Evolutionary conservation across 495 filamentous ascomycete genomes (phyloP), one percentile per base, ranked within the genome.

Genomic region (Lasiosphaeria hispida): DNA sequence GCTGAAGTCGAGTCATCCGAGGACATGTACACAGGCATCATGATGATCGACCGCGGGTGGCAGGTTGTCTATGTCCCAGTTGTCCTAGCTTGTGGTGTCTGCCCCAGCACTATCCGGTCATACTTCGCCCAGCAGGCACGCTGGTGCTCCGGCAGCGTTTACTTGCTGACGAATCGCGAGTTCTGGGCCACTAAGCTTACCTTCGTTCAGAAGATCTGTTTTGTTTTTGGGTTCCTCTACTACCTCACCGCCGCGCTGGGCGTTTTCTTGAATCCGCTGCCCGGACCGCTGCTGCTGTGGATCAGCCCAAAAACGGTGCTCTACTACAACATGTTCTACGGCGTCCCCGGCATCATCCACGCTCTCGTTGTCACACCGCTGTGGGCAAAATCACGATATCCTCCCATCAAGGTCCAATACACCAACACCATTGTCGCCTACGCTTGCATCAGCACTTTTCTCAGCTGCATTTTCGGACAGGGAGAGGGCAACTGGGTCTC

Each of bases 81-180:
- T 9, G 62, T 61, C 18, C 51, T 70, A 47, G 67, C 67, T 0
- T 67, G 64, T 17, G 67, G 67, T 23, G 66, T 69, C 51, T 69
- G 67, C 61, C 67, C 67, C 39, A 68, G 65, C 59, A 70, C 67
- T 1, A 62, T 65, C 1, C 65, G 67, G 10, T 68, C 67, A 0
- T 70, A 66, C 53, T 70, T 70, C 48, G 67, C 67, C n/a, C 67
- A 70, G 63, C 67, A 70, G 53, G 67, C 67, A 56, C 67, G 67
- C 43, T 70, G 67, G 67, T 65, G 65, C n/a, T 59, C 65, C 19
- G 68, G 68, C 15, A 64, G 61, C 54, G 68, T 66, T 2, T 64
- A 59, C 33, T 57, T 70, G n/a, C 51, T 70, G 3, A 70, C 63
- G 1, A 66, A 63, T 33, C 63, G 62, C 51, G 61, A 64, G 18